Evolutionary conservation across 768 basidiomycete species (phyloP).

Genomic region (Lentinus brumalis): DNA sequence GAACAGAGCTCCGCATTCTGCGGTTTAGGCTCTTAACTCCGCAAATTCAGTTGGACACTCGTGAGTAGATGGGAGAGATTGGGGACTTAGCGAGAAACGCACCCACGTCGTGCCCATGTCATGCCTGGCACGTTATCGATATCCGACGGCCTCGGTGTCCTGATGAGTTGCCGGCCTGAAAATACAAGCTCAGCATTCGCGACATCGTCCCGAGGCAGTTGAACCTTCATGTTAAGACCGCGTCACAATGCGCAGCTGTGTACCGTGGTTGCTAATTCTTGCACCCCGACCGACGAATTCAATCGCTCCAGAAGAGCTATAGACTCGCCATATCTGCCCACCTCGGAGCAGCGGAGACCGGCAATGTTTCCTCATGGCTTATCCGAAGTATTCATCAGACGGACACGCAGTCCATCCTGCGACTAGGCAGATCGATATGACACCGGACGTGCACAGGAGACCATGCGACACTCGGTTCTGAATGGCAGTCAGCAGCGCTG

Average conservation of each 20-base stretch:
- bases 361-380: too few relatives aligned
- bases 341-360: too few relatives aligned
- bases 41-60: slow-evolving; percentile 4
- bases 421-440: too few relatives aligned
- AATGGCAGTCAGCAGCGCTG: too few relatives aligned
- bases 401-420: too few relatives aligned
- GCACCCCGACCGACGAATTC: too few relatives aligned
- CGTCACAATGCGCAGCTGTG: background rate
- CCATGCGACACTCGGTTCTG: too few relatives aligned
- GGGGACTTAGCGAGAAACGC: background rate
- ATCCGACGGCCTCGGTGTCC: slow-evolving; percentile 1
- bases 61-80: background rate
- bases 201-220: background rate
- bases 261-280: too few relatives aligned
- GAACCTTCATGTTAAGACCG: background rate
- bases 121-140: background rate
- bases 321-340: too few relatives aligned
- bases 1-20: background rate
- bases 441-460: too few relatives aligned
- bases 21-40: slow-evolving; percentile 12
- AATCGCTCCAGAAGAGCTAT: too few relatives aligned
- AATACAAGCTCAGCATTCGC: background rate
- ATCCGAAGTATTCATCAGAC: background rate
- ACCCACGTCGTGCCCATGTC: background rate
- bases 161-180: slow-evolving; percentile 3